Conservation (phyloP, 257 asterid species). For the Gentiana macrophylla region DNA sequence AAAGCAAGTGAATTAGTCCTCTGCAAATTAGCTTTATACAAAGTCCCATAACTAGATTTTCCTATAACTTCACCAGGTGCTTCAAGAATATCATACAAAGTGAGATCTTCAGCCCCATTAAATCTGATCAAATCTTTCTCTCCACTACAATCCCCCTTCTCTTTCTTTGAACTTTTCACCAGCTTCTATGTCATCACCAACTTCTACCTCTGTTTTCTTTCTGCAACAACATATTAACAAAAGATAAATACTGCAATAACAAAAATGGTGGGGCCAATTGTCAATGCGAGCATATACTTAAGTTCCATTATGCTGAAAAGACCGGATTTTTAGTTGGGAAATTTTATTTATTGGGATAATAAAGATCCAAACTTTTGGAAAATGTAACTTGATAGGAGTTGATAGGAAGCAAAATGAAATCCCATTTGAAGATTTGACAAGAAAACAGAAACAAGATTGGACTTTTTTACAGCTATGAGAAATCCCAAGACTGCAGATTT, state of each 20-base stretch:
- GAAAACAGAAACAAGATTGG: slow-evolving; percentile 13
- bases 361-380: slow-evolving; percentile 35
- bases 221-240: slow-evolving; percentile 25
- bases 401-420: slow-evolving; percentile 18
- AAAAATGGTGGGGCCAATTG: slow-evolving; percentile 31
- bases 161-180: slow-evolving; percentile 32
- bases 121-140: slow-evolving; percentile 51
- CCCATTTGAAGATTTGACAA: slow-evolving; percentile 7
- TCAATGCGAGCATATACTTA: slow-evolving; percentile 32
- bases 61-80: slow-evolving; percentile 94
- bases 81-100: slow-evolving; percentile 52
- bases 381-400: slow-evolving; percentile 10
- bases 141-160: slow-evolving; percentile 18
- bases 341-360: slow-evolving; percentile 3
- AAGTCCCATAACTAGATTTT: slow-evolving; percentile 71
- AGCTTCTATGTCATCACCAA: slow-evolving; percentile 36
- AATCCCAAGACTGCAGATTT: slow-evolving; percentile 12
- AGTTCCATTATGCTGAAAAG: slow-evolving; percentile 38
- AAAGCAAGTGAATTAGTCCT: slow-evolving; percentile 40
- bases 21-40: slow-evolving; percentile 62
- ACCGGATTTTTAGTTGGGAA: slow-evolving; percentile 5
- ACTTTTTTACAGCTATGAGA: slow-evolving; percentile 12
- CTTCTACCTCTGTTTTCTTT: slow-evolving; percentile 22
- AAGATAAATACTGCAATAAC: slow-evolving; percentile 21
- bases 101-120: slow-evolving; percentile 59